Evolutionary conservation across 164 flowering plant species (phyloP).

Genomic region (Sextonia rubra): DNA sequence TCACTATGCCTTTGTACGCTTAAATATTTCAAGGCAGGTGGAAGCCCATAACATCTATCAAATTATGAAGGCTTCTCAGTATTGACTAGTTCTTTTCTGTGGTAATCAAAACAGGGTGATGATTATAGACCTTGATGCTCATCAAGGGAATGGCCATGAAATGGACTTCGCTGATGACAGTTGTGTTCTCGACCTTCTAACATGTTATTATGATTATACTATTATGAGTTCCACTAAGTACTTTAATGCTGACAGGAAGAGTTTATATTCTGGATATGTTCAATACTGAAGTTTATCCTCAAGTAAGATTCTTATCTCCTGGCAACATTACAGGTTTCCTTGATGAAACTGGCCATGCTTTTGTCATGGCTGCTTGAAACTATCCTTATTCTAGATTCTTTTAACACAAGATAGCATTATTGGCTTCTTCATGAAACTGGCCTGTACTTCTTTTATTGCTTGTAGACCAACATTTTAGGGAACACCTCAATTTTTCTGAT

Average conservation of each 20-base stretch:
- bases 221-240: constrained; percentile 7
- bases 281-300: constrained; percentile 84
- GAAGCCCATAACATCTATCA: not conserved
- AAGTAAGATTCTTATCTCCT: constrained; percentile 39
- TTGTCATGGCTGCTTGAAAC: no score
- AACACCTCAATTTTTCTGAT: not conserved
- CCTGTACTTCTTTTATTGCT: no score
- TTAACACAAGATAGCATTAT: no score
- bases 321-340: not conserved
- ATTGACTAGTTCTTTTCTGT: not conserved
- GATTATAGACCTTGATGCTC: constrained; percentile 99
- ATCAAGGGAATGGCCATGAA: constrained; percentile 98
- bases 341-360: no score
- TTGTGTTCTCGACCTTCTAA: constrained; percentile 24
- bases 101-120: constrained; percentile 56
- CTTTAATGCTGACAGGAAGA: constrained; percentile 46
- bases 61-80: not conserved
- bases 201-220: not conserved
- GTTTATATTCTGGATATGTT: constrained; percentile 89
- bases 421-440: no score
- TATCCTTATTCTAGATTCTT: no score
- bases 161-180: constrained; percentile 75
- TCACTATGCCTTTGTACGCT: constrained; percentile 63
- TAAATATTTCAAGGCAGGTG: constrained; percentile 72
- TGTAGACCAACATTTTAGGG: not conserved